Base-by-base conservation (phyloP, 306 rosid species). In the Cotoneaster glaucophyllus region DNA sequence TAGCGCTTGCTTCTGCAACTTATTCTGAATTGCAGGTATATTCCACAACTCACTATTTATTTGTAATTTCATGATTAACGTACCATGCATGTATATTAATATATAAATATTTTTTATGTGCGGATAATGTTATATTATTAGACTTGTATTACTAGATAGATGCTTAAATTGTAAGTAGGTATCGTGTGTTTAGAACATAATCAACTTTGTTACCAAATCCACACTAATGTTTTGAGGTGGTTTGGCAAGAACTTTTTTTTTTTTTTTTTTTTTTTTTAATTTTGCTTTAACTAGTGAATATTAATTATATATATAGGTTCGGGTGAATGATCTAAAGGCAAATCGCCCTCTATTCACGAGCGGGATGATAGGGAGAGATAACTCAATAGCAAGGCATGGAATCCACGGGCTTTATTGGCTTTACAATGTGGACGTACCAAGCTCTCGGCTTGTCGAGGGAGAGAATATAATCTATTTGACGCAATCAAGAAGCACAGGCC, bases 301-400 rank as follows among this genome's bases (percentile, higher is more conserved):
- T 17, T 50, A 50, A 17, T 18, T 50, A 6, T 48, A 15, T 69
- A 54, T 67, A 31, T 31, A 92, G 98, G 96, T 95, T 75, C 80
- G 93, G 74, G 93, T 95, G 7, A 92, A 95, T 63, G 89, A 95
- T 56, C 80, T 91, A 26, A 88, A 84, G 72, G 82, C 79, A 18
- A 78, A 59, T 73, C 87, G 80, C 6, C 88, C 98, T 61, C 54
- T 90, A 43, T 95, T 92, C 83, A 85, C 96, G 56, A 95, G 96
- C 78, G 98, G 97, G 24, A 75, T 89, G 64, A 90, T 95, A 65
- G 98, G 98, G 75, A 90, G 67, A 69, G 98, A 95, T 78, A 95
- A 95, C 69, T 90, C 98, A 26, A 85, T 95, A 2, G 98, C 98
- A 3, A 89, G 98, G 69, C 98, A 95, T 71, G 98, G 98, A 73